A percentile compares a stretch with the other conserved stretches of the same genome.
Conservation (phyloP, 345 rosid species). For the Eucalyptus sp. region DNA sequence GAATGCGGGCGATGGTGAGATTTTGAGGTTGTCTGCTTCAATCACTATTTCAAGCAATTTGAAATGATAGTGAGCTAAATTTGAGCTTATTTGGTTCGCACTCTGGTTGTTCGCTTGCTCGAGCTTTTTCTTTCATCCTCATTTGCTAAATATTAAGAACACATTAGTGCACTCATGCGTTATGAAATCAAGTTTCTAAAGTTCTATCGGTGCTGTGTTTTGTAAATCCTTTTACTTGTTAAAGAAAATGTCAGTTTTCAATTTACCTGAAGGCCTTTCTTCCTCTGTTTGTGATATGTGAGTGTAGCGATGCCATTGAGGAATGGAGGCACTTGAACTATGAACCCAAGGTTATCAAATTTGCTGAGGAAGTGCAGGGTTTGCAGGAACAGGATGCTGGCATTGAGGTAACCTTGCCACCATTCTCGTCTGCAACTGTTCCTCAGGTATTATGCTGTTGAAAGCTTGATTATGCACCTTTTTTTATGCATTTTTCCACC, state of each 20-base stretch:
- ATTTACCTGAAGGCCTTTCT: background rate
- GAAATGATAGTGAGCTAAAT: background rate
- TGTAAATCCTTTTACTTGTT: background rate
- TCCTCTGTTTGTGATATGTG: background rate
- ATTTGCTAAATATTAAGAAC: background rate
- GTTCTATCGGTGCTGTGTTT: background rate
- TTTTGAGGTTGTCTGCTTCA: constrained; percentile 33
- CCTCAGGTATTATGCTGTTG: constrained; percentile 31
- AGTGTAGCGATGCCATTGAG: constrained; percentile 5
- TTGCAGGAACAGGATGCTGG: background rate
- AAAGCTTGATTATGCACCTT: background rate
- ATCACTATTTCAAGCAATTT: constrained; percentile 27
- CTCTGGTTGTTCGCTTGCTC: background rate
- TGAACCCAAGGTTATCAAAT: constrained; percentile 33
- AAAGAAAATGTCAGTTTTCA: background rate
- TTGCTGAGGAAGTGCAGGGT: constrained; percentile 22
- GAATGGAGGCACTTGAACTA: constrained; percentile 61
- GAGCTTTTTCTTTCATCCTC: background rate
- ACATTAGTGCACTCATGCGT: background rate
- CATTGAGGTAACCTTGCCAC: constrained; percentile 38
- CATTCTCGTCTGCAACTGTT: constrained; percentile 71
- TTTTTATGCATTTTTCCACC: background rate
- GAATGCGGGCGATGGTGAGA: constrained; percentile 20
- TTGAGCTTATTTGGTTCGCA: background rate
- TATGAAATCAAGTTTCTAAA: background rate